These are phyloP conservation scores for Saitozyma sp. DNA, from an alignment of 768 basidiomycete genomes.

Conservation along the genomic window DNA sequence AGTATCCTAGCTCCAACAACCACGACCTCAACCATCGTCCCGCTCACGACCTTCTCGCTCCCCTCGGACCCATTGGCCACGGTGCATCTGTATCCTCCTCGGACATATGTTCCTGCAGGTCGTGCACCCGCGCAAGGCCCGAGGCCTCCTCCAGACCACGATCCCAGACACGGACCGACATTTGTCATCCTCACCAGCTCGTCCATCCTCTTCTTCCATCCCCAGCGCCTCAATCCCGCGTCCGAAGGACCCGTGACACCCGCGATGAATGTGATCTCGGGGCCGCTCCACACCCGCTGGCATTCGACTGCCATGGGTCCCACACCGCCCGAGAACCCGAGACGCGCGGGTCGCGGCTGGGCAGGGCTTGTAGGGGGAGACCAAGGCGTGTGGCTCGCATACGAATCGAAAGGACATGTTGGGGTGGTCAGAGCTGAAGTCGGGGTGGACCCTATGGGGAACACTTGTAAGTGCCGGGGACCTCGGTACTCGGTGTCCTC, in stretches of 20 bases:
- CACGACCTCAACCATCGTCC: constrained; percentile 10
- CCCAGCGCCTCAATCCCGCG: constrained; percentile 5
- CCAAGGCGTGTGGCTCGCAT: constrained; percentile 36
- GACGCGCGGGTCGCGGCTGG: constrained; percentile 27
- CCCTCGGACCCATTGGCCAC: constrained; percentile 17
- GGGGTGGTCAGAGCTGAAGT: constrained; percentile 28
- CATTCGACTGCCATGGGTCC: constrained; percentile 9
- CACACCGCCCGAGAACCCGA: constrained; percentile 11
- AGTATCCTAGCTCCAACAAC: constrained; percentile 22
- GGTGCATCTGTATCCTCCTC: constrained; percentile 28
- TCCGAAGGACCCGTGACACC: constrained; percentile 5
- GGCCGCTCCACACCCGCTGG: constrained; percentile 27
- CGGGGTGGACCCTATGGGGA: constrained; percentile 19
- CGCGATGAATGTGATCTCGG: constrained; percentile 19
- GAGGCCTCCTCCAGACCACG: constrained; percentile 9
- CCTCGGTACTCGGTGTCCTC: background rate
- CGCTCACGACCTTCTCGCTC: constrained; percentile 26
- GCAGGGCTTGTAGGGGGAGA: constrained; percentile 20
- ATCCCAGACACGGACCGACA: constrained; percentile 21
- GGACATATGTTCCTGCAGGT: constrained; percentile 4
- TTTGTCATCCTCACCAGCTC: constrained; percentile 22
- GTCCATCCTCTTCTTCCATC: constrained; percentile 24
- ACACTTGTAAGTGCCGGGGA: constrained; percentile 21
- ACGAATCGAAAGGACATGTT: constrained; percentile 16
- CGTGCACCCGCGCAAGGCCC: constrained; percentile 26